Evolutionary conservation across 2,329 filamentous ascomycete species (phyloP).

Genomic region (Periconia sp.): DNA sequence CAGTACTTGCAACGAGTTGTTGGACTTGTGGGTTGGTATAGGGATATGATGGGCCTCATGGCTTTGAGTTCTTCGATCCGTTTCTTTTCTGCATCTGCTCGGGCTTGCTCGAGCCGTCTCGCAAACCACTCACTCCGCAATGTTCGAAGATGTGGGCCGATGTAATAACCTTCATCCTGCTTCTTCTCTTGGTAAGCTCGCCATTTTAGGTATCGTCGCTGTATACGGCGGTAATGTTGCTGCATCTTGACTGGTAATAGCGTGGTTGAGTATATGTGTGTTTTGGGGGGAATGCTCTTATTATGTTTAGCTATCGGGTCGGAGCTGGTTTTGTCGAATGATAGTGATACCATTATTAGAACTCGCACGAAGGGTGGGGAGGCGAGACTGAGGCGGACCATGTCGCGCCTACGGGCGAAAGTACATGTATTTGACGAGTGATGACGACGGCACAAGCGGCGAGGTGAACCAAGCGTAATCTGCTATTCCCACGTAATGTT

Average conservation of each 20-base stretch:
- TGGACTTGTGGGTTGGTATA: not conserved
- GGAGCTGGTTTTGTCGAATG: not conserved
- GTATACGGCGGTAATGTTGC: conserved; percentile 7
- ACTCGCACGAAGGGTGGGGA: not conserved
- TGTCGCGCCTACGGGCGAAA: not conserved
- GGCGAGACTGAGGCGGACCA: not conserved
- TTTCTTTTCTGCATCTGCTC: not conserved
- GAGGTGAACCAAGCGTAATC: not conserved
- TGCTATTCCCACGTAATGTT: not conserved
- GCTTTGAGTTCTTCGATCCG: not conserved
- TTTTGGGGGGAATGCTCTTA: not conserved
- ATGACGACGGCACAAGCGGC: not conserved
- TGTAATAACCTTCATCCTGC: not conserved
- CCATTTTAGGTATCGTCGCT: conserved; percentile 7
- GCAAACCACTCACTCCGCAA: conserved; percentile 6
- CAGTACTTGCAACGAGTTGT: not conserved
- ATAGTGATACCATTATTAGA: not conserved
- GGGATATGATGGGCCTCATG: not conserved
- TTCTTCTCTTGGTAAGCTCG: conserved; percentile 1
- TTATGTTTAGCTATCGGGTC: not conserved
- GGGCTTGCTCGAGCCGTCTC: conserved; percentile 1
- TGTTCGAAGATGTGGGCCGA: conserved; percentile 2
- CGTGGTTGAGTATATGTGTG: not conserved
- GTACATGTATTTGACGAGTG: not conserved
- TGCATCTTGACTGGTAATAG: not conserved